Evolutionary conservation across 495 filamentous ascomycete species (phyloP).

Genomic region (Hyaloscypha hepaticicola): DNA sequence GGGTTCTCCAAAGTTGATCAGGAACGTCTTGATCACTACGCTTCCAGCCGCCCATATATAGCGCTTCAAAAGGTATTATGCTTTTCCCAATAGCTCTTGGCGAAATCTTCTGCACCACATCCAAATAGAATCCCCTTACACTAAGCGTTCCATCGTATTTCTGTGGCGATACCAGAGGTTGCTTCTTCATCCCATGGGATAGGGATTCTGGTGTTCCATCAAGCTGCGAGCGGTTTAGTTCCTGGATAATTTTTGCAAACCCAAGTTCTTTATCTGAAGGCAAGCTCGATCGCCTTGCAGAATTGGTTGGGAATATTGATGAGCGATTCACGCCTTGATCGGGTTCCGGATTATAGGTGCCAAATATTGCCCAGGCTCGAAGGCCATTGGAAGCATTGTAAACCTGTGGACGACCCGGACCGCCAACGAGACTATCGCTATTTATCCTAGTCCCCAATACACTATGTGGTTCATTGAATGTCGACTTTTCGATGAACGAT

Average conservation of each 20-base stretch:
- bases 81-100: neutral
- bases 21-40: neutral
- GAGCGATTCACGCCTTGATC: too few species aligned
- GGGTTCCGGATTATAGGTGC: too few species aligned
- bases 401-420: slow-evolving; percentile 2
- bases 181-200: neutral
- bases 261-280: too few species aligned
- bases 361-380: slow-evolving; percentile 3
- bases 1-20: slow-evolving; percentile 24
- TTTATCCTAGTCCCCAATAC: slow-evolving; percentile 15
- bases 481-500: slow-evolving; percentile 16
- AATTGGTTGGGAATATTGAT: too few species aligned
- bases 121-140: slow-evolving; percentile 11
- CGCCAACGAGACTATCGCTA: slow-evolving; percentile 25
- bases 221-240: too few species aligned
- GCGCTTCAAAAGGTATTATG: slow-evolving; percentile 4
- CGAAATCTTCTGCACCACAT: neutral
- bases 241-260: too few species aligned
- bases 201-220: too few species aligned
- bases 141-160: slow-evolving; percentile 12
- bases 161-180: neutral
- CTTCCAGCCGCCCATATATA: slow-evolving; percentile 10
- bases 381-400: slow-evolving; percentile 8
- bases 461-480: slow-evolving; percentile 24
- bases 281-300: too few species aligned